Evolutionary conservation across 2,329 filamentous ascomycete genomes (phyloP).

Genomic region (Coleophoma eucalyptorum): DNA sequence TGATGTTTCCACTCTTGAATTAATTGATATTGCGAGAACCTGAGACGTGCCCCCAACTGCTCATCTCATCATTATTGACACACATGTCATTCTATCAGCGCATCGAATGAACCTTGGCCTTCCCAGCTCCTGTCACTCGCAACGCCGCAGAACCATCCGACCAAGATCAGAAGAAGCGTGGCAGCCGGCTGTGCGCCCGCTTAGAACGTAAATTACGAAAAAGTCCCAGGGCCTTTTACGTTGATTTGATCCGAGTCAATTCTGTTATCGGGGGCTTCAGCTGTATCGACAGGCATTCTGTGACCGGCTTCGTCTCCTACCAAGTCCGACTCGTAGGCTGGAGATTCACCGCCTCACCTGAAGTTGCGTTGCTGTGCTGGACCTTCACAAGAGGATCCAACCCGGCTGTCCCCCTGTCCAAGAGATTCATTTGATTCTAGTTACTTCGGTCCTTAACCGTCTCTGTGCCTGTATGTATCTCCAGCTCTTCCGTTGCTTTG

Average conservation of each 20-base stretch:
- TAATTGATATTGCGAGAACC: not conserved
- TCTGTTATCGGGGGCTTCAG: not conserved
- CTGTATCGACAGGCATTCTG: too few species aligned
- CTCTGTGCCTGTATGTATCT: not conserved
- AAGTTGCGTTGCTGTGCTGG: not conserved
- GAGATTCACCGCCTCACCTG: not conserved
- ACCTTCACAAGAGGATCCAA: not conserved
- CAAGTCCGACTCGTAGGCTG: not conserved
- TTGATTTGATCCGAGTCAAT: not conserved
- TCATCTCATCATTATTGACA: not conserved
- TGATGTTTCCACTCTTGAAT: not conserved
- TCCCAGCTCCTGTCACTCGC: not conserved
- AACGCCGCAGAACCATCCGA: not conserved
- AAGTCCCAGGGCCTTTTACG: not conserved
- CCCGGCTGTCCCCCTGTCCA: not conserved
- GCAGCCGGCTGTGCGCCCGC: not conserved
- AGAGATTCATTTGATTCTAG: too few species aligned
- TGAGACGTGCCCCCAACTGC: not conserved
- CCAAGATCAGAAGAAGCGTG: not conserved
- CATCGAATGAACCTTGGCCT: not conserved
- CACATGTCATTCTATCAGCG: not conserved
- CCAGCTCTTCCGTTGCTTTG: not conserved
- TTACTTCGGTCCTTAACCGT: not conserved
- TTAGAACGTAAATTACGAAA: not conserved
- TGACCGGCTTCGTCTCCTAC: not conserved